A percentile compares a stretch with the other conserved stretches of the same genome.
These are phyloP conservation scores for Acorus gramineus DNA, from an alignment of 106 monocot genomes.

Conservation along the genomic window DNA sequence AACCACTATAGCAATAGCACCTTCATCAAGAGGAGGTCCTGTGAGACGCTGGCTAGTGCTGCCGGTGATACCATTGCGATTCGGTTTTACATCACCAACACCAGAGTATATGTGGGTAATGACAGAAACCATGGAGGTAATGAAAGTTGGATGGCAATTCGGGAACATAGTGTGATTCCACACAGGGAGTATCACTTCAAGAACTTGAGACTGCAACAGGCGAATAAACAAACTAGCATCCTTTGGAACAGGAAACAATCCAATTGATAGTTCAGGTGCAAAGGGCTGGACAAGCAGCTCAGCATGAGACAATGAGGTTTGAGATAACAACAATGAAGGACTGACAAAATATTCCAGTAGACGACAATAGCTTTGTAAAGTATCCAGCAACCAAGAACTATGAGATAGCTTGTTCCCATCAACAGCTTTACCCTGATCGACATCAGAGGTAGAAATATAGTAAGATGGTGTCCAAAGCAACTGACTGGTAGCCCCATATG, in stretches of 20 bases:
- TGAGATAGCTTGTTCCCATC: conserved; percentile 31
- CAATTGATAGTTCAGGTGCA: conserved; percentile 44
- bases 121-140: conserved; percentile 41
- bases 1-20: conserved; percentile 55
- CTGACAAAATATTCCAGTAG: conserved; percentile 56
- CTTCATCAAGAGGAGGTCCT: conserved; percentile 50
- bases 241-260: conserved; percentile 52
- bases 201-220: conserved; percentile 65
- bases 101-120: conserved; percentile 55
- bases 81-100: conserved; percentile 37
- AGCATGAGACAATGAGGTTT: conserved; percentile 34
- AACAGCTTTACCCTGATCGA: conserved; percentile 21
- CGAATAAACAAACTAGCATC: conserved; percentile 61
- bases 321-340: conserved; percentile 46
- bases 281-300: conserved; percentile 66
- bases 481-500: conserved; percentile 73
- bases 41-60: conserved; percentile 19
- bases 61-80: conserved; percentile 15
- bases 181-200: conserved; percentile 64
- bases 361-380: conserved; percentile 53
- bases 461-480: conserved; percentile 58
- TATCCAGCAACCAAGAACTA: conserved; percentile 60
- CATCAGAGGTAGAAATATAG: conserved; percentile 10
- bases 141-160: conserved; percentile 32
- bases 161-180: conserved; percentile 62